Base-by-base conservation (phyloP, 305 asterid species). In the Fraxinus nigra region DNA sequence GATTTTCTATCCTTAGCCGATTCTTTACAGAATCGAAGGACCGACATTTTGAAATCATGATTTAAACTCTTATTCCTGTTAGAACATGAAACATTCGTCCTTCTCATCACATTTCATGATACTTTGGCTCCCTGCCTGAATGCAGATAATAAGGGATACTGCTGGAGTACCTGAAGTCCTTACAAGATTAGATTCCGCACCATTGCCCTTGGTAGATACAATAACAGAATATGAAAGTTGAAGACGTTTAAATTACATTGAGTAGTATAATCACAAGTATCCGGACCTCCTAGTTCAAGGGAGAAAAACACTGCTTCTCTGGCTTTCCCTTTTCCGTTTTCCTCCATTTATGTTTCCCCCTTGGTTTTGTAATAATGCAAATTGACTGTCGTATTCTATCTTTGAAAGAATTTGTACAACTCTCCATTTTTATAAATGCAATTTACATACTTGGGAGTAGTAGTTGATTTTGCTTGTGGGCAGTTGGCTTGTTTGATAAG, bases 111-210 rank as follows among this genome's bases (percentile, higher is more conserved):
- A 56, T 56, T 18, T 56, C 28, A 7, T 56, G 67, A 56, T 56
- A 56, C 7, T 20, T 56, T 28, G 28, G 28, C 28, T 20, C 67
- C 67, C 30, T 56, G 67, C 67, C 30, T 56, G 67, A 8, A 54
- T 78, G 91, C 98, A 96, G 98, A 93, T 96, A 74, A 87, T 87
- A 72, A 91, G 99, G 87, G 94, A 91, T 80, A 83, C 88, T 38
- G 80, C 88, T 79, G 99, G 99, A 84, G 89, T 88, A 78, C 97
- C 99, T 9, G 98, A 96, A 89, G 98, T 94, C 69, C 97, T 94
- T 76, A 93, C 97, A 75, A 92, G 99, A 85, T 84, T 93, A 88
- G 98, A 92, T 84, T 88, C 89, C 0, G 92, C 82, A 67, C 95
- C 98, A 72, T 88, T 91, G 8, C 85, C 90, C 35, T 7, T 84